Percentiles rank a stretch among this genome's conserved stretches.
phyloP scores from a whole-genome alignment of 2,329 filamentous ascomycete species.

The Penicillium occitanis region DNA sequence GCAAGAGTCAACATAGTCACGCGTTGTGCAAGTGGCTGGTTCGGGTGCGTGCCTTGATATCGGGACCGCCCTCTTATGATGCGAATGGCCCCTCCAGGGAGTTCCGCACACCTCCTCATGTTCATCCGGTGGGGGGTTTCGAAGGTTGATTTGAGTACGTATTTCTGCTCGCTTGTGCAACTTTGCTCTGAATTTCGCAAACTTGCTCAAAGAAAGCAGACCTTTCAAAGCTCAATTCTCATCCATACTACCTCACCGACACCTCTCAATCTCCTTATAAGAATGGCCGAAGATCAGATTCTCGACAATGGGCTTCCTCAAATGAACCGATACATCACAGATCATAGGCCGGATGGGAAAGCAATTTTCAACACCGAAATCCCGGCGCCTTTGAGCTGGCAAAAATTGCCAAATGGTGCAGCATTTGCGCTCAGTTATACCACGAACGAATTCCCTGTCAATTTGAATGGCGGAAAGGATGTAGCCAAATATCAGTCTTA shows the following conservation, averaged over 20 bases:
- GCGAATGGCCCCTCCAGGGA: background rate
- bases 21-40: background rate
- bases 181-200: background rate
- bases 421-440: conserved; percentile 53
- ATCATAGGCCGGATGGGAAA: conserved; percentile 19
- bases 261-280: background rate
- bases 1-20: background rate
- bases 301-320: conserved; percentile 18
- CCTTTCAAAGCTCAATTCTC: background rate
- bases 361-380: conserved; percentile 14
- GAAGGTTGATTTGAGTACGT: background rate
- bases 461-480: conserved; percentile 49
- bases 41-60: background rate
- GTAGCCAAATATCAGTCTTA: conserved; percentile 48
- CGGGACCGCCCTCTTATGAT: background rate
- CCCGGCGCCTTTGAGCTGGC: conserved; percentile 7
- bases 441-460: conserved; percentile 49
- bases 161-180: background rate
- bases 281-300: conserved; percentile 9
- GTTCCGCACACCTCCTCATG: background rate
- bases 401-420: conserved; percentile 37
- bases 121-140: background rate
- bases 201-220: background rate
- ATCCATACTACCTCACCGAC: background rate
- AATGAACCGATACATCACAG: conserved; percentile 21